Conservation (phyloP, 2,329 filamentous ascomycete species). For the Fusarium avenaceum region DNA sequence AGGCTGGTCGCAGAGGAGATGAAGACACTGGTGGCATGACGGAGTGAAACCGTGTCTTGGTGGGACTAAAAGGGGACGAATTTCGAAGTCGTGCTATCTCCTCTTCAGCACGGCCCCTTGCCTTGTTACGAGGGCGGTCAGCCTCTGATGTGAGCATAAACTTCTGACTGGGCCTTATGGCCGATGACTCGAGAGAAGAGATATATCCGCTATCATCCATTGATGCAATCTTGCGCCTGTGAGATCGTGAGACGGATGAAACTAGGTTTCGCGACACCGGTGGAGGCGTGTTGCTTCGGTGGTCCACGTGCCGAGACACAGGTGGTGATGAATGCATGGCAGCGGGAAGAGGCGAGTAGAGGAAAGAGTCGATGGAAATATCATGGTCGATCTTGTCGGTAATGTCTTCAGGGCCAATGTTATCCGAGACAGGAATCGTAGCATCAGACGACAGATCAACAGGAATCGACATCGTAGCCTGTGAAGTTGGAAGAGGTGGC, state of each 20-base stretch:
- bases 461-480: constrained; percentile 55
- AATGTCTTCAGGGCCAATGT: constrained; percentile 66
- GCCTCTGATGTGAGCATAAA: constrained; percentile 82
- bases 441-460: constrained; percentile 82
- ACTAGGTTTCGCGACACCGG: constrained; percentile 71
- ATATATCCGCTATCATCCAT: constrained; percentile 97
- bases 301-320: constrained; percentile 70
- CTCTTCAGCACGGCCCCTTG: constrained; percentile 88
- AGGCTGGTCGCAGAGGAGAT: constrained; percentile 72
- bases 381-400: constrained; percentile 61
- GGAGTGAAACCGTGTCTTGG: constrained; percentile 72
- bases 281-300: constrained; percentile 81
- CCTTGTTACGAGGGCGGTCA: constrained; percentile 82
- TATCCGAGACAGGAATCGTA: constrained; percentile 80
- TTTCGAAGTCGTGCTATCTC: constrained; percentile 94
- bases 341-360: constrained; percentile 77
- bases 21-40: constrained; percentile 71
- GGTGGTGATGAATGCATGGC: constrained; percentile 93
- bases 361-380: constrained; percentile 60
- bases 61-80: constrained; percentile 93
- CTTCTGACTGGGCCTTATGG: constrained; percentile 76
- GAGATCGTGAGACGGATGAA: constrained; percentile 75
- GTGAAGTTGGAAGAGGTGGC: constrained; percentile 57
- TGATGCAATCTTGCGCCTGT: constrained; percentile 82
- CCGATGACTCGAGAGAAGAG: constrained; percentile 94